Conservation (phyloP, 83 land plant species). For the Isoetes engelmannii region DNA sequence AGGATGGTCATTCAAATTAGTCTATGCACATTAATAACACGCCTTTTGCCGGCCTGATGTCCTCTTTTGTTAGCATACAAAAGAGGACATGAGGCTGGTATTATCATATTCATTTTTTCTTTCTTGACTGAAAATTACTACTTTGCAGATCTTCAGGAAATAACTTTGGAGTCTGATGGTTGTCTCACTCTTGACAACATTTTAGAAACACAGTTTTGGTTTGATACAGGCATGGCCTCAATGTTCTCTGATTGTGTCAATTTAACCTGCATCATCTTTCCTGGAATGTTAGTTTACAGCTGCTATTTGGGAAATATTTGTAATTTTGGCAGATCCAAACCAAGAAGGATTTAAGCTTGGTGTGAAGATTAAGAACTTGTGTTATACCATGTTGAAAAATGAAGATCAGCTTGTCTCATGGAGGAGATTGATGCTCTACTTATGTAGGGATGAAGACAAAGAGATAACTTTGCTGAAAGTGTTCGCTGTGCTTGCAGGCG, state of each 20-base stretch:
- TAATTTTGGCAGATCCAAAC: not conserved
- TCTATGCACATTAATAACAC: no score
- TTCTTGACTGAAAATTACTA: no score
- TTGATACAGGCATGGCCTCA: not conserved
- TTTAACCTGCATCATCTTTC: not conserved
- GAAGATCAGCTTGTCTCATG: not conserved
- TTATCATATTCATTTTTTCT: no score
- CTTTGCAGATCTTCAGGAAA: constrained; percentile 2
- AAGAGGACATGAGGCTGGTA: no score
- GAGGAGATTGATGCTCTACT: constrained; percentile 5
- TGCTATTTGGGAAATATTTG: not conserved
- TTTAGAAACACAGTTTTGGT: constrained; percentile 1
- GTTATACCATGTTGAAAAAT: not conserved
- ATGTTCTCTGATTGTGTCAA: not conserved
- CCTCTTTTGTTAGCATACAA: no score
- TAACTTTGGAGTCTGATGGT: not conserved
- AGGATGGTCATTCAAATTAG: no score
- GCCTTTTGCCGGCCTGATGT: no score
- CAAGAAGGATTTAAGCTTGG: constrained; percentile 1
- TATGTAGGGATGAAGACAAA: constrained; percentile 6
- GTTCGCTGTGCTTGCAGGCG: not conserved
- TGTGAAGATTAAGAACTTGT: not conserved
- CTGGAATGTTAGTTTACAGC: not conserved
- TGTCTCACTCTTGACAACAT: not conserved
- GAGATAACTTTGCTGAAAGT: not conserved